Conservation (phyloP, 2,329 filamentous ascomycete genomes). For the Thielaviopsis ethacetica region DNA sequence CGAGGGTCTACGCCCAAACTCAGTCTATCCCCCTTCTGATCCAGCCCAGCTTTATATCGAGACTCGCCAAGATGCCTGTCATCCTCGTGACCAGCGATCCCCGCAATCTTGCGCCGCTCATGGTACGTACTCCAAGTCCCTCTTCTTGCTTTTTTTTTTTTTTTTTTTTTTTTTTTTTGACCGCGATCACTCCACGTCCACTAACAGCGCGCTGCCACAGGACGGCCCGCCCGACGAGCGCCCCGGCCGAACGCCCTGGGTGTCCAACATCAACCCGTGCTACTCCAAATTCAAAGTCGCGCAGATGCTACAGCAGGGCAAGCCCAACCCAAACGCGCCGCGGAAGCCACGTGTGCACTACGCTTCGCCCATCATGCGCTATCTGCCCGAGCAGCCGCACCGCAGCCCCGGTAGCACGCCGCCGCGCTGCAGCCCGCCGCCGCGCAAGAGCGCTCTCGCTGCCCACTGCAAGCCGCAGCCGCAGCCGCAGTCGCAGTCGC, state of each 20-base stretch:
- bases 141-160: too few relatives aligned
- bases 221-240: too few relatives aligned
- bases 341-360: not conserved
- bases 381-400: too few relatives aligned
- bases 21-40: not conserved
- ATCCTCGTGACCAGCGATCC: not conserved
- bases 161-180: too few relatives aligned
- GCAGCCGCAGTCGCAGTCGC: too few relatives aligned
- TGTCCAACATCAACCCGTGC: not conserved
- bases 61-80: not conserved
- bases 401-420: too few relatives aligned
- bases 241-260: not conserved
- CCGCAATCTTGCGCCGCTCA: not conserved
- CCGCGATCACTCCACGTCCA: too few relatives aligned
- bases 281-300: not conserved
- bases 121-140: not conserved
- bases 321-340: not conserved
- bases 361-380: too few relatives aligned
- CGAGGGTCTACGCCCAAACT: not conserved
- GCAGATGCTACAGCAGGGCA: not conserved
- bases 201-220: too few relatives aligned
- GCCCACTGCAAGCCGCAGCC: too few relatives aligned
- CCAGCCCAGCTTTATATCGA: not conserved
- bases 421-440: too few relatives aligned
- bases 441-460: too few relatives aligned